Percentiles rank a stretch among this genome's conserved stretches.
phyloP scores from a whole-genome alignment of 768 basidiomycete species.

The Xanthoconium stramineum region DNA sequence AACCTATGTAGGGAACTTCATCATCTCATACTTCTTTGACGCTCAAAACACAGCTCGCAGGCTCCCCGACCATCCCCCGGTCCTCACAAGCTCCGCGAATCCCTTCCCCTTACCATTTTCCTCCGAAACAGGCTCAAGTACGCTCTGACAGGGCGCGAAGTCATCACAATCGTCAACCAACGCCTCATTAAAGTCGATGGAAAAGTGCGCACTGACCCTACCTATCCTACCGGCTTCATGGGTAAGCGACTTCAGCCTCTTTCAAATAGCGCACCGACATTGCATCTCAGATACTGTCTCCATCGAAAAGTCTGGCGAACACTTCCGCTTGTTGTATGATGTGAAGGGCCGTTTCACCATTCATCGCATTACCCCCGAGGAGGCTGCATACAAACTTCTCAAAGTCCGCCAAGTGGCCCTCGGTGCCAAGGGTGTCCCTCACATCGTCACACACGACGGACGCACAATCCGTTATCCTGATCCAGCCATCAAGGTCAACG shows the following conservation, averaged over 20 bases:
- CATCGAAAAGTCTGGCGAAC: constrained; percentile 97
- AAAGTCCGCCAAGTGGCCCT: constrained; percentile 91
- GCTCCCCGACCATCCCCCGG: constrained; percentile 96
- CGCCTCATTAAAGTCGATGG: constrained; percentile 97
- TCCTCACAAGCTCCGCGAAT: constrained; percentile 99
- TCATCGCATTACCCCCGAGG: constrained; percentile 98
- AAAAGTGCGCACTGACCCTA: constrained; percentile 97
- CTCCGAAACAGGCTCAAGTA: constrained; percentile 99
- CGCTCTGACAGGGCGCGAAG: constrained; percentile 95
- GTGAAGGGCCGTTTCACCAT: constrained; percentile 99
- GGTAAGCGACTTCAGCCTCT: constrained; percentile 47
- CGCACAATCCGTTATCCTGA: constrained; percentile 99
- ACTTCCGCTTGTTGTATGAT: constrained; percentile 99
- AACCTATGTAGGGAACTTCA: constrained; percentile 67
- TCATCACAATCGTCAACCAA: constrained; percentile 91
- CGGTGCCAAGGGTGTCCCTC: constrained; percentile 91
- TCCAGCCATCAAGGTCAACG: constrained; percentile 91
- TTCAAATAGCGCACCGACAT: background rate
- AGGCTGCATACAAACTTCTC: constrained; percentile 94
- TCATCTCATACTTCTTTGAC: background rate
- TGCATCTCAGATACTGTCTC: constrained; percentile 77
- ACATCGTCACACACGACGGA: constrained; percentile 98
- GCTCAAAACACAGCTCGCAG: constrained; percentile 37
- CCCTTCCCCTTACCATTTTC: constrained; percentile 94
- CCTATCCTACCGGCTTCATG: constrained; percentile 97